Evolutionary conservation across 2,329 filamentous ascomycete species (phyloP).

Genomic region (Trichocomaceae sp.): DNA sequence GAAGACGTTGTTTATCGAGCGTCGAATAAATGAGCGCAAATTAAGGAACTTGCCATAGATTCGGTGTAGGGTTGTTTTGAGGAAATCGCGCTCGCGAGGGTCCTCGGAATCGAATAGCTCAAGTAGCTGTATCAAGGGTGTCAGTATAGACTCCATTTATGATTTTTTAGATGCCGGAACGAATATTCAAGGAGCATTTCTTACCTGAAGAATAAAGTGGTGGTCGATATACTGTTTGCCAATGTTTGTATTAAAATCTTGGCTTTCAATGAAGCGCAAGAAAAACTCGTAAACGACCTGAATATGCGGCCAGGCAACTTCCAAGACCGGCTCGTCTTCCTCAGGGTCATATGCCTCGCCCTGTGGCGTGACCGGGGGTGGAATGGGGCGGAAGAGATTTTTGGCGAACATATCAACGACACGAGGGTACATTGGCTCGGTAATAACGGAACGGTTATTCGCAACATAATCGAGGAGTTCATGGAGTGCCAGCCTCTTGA

Average conservation of each 20-base stretch:
- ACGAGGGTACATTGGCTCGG: constrained; percentile 95
- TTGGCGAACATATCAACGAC: constrained; percentile 99
- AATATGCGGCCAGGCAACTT: constrained; percentile 98
- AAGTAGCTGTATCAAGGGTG: constrained; percentile 55
- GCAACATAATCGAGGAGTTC: constrained; percentile 96
- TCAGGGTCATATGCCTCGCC: constrained; percentile 98
- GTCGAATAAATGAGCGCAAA: constrained; percentile 88
- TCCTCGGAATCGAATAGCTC: constrained; percentile 98
- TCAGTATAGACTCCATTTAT: constrained; percentile 3
- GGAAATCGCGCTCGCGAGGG: constrained; percentile 88
- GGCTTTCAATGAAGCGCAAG: constrained; percentile 95
- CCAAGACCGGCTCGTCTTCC: constrained; percentile 94
- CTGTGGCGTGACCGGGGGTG: constrained; percentile 93
- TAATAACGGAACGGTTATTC: constrained; percentile 97
- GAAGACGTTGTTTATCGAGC: constrained; percentile 99
- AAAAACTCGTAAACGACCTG: constrained; percentile 99
- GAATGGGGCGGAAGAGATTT: constrained; percentile 95
- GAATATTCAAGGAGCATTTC: constrained; percentile 22
- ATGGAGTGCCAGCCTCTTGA: constrained; percentile 92
- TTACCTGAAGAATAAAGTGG: constrained; percentile 79
- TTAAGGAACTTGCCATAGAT: constrained; percentile 99
- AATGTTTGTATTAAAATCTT: constrained; percentile 99
- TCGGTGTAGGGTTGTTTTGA: constrained; percentile 94
- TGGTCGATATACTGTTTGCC: constrained; percentile 99
- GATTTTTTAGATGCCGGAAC: neutral